Evolutionary conservation across 2,329 filamentous ascomycete species (phyloP).

Genomic region (Chaetothyriales sp.): DNA sequence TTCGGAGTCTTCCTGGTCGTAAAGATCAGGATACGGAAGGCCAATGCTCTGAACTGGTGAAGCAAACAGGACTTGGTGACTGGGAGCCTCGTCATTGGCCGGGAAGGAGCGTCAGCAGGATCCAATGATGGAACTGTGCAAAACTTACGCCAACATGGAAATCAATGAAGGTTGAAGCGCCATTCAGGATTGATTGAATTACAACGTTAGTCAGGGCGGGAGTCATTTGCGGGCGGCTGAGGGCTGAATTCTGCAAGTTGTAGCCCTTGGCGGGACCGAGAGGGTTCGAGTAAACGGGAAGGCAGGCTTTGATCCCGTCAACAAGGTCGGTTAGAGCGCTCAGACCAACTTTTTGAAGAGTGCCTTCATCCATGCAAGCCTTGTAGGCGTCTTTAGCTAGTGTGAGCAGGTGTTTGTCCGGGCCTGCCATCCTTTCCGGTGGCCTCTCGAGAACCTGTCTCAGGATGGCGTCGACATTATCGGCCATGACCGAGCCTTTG

Average conservation of each 20-base stretch:
- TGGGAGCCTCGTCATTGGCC: constrained; percentile 41
- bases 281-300: constrained; percentile 21
- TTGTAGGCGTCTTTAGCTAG: constrained; percentile 51
- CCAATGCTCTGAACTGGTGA: constrained; percentile 35
- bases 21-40: constrained; percentile 48
- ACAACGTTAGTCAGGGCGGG: not conserved
- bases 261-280: not conserved
- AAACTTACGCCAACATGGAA: not conserved
- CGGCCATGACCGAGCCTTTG: constrained; percentile 40
- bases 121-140: not conserved
- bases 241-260: not conserved
- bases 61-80: constrained; percentile 35
- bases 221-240: not conserved
- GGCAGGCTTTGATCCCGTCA: constrained; percentile 35
- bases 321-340: constrained; percentile 44
- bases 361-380: constrained; percentile 49
- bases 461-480: constrained; percentile 44
- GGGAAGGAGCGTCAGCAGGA: constrained; percentile 1
- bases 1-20: constrained; percentile 34
- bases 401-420: constrained; percentile 36
- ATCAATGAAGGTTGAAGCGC: not conserved
- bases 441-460: constrained; percentile 49
- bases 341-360: constrained; percentile 40
- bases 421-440: constrained; percentile 21
- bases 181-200: not conserved